phyloP scores from a whole-genome alignment of 2,329 filamentous ascomycete species.

The Botrytis deweyae region DNA sequence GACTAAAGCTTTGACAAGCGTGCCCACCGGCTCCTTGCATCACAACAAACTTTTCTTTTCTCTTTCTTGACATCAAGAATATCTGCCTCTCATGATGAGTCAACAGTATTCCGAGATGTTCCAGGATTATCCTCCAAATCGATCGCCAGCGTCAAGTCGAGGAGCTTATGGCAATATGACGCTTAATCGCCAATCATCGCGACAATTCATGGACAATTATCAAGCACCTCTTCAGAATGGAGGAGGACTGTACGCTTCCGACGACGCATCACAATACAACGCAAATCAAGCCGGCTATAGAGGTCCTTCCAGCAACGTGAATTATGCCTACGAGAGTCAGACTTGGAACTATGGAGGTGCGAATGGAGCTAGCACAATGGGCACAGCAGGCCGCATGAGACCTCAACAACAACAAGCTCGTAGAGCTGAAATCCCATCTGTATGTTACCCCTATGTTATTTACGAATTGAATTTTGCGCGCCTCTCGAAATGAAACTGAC shows the following conservation, averaged over 20 bases:
- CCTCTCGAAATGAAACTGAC: constrained; percentile 11
- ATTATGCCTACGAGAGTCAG: constrained; percentile 68
- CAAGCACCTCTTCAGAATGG: constrained; percentile 45
- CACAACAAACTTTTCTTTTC: constrained; percentile 28
- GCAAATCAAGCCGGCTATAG: constrained; percentile 39
- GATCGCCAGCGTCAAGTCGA: constrained; percentile 73
- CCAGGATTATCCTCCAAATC: constrained; percentile 68
- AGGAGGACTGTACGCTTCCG: constrained; percentile 64
- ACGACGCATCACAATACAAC: constrained; percentile 59
- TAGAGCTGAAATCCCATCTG: constrained; percentile 60
- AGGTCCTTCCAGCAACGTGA: constrained; percentile 32
- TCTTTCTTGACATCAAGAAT: constrained; percentile 16
- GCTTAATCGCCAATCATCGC: constrained; percentile 69
- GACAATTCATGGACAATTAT: constrained; percentile 70
- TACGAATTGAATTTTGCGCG: constrained; percentile 28
- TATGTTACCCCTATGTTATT: constrained; percentile 57
- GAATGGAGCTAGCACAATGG: constrained; percentile 62
- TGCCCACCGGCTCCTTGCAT: constrained; percentile 40
- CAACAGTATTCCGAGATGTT: constrained; percentile 66
- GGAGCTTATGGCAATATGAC: constrained; percentile 61
- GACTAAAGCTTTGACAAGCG: constrained; percentile 32
- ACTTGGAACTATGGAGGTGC: constrained; percentile 72
- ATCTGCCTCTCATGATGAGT: constrained; percentile 43
- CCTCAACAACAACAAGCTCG: constrained; percentile 46
- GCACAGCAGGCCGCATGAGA: constrained; percentile 59